Percentiles rank a stretch among this genome's conserved stretches.
phyloP scores from a whole-genome alignment of 176 grass and related monocot genomes.

The Eragrostis curvula region DNA sequence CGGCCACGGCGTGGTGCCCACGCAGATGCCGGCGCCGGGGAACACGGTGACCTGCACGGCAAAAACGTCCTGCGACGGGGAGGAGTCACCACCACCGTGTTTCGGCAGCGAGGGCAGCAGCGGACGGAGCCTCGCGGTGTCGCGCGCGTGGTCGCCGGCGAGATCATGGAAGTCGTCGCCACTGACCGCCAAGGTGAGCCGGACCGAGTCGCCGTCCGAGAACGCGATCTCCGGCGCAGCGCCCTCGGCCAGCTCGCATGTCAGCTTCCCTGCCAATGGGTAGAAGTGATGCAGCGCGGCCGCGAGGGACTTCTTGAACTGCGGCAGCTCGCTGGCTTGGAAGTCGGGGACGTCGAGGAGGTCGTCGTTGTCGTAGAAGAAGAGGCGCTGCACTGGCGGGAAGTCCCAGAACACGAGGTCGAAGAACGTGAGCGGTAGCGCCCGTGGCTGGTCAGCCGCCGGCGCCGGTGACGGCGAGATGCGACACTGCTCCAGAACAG shows the following conservation, averaged over 20 bases:
- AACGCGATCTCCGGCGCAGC: constrained; percentile 22
- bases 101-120: constrained; percentile 51
- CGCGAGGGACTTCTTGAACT: constrained; percentile 59
- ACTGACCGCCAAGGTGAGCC: constrained; percentile 44
- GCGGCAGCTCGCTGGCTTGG: constrained; percentile 44
- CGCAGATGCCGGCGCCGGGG: constrained; percentile 48
- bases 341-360: constrained; percentile 38
- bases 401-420: constrained; percentile 78
- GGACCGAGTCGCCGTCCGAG: constrained; percentile 27
- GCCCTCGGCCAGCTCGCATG: constrained; percentile 1
- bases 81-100: background rate
- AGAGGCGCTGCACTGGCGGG: constrained; percentile 71
- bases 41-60: constrained; percentile 82
- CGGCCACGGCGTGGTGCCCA: constrained; percentile 72
- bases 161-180: constrained; percentile 53
- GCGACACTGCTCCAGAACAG: constrained; percentile 24
- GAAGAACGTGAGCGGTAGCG: constrained; percentile 76
- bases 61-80: constrained; percentile 25
- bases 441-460: constrained; percentile 30
- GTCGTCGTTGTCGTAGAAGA: constrained; percentile 65
- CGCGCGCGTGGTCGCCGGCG: constrained; percentile 45
- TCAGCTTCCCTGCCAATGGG: constrained; percentile 55
- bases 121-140: constrained; percentile 39
- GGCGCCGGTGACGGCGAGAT: constrained; percentile 37
- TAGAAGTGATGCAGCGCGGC: constrained; percentile 65